These are phyloP conservation scores for Penicillium vulpinum DNA, from an alignment of 2,329 filamentous ascomycete species.

Conservation along the genomic window DNA sequence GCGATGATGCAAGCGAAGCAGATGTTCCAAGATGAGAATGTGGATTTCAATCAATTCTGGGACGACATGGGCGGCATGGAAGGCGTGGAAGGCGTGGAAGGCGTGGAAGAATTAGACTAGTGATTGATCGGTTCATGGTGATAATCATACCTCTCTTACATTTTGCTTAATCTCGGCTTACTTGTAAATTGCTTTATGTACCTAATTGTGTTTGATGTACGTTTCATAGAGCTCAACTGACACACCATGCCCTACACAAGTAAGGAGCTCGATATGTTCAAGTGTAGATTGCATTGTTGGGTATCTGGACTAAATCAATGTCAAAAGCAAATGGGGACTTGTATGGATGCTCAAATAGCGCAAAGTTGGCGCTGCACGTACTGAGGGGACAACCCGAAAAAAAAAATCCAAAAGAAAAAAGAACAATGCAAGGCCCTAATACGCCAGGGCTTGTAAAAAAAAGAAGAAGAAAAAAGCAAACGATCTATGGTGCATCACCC, in stretches of 20 bases:
- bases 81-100: conserved; percentile 60
- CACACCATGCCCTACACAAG: neutral
- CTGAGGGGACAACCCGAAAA: neutral
- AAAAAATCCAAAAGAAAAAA: conserved; percentile 2
- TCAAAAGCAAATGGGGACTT: conserved; percentile 2
- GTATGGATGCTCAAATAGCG: neutral
- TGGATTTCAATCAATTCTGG: conserved; percentile 84
- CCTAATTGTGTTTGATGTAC: neutral
- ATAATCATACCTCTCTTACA: neutral
- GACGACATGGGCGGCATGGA: conserved; percentile 65
- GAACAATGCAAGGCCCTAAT: neutral
- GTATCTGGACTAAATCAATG: conserved; percentile 19
- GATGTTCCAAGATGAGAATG: conserved; percentile 70
- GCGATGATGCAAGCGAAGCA: conserved; percentile 73
- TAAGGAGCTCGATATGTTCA: neutral
- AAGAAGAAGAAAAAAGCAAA: neutral
- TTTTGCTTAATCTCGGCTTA: neutral
- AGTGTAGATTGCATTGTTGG: conserved; percentile 15
- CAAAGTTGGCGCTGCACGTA: neutral
- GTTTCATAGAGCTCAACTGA: neutral
- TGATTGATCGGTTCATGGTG: neutral
- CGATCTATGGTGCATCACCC: conserved; percentile 21
- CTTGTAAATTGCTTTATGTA: neutral
- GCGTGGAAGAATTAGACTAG: conserved; percentile 36
- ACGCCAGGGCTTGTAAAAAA: neutral